Evolutionary conservation across 1,284 basidiomycete genomes (phyloP).

Genomic region (Mycena sp.): DNA sequence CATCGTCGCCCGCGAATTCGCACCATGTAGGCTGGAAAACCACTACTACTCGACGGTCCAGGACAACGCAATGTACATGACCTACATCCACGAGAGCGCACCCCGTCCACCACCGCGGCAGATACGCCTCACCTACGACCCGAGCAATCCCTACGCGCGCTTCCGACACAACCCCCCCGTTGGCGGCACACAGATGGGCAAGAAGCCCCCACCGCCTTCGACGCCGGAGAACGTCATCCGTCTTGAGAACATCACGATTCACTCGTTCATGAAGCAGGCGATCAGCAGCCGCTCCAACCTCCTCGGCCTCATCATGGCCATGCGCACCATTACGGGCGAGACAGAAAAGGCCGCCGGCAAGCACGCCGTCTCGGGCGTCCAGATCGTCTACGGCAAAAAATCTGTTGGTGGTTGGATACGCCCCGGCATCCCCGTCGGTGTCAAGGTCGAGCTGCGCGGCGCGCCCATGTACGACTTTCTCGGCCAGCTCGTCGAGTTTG

Average conservation of each 20-base stretch:
- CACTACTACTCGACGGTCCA: constrained; percentile 89
- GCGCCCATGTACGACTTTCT: constrained; percentile 96
- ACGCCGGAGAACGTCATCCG: constrained; percentile 74
- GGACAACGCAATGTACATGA: constrained; percentile 95
- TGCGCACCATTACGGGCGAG: constrained; percentile 91
- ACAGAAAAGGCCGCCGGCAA: constrained; percentile 75
- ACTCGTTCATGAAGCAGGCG: constrained; percentile 86
- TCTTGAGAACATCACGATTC: constrained; percentile 87
- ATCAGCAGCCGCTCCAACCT: constrained; percentile 80
- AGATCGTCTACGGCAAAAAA: constrained; percentile 83
- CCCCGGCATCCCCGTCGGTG: constrained; percentile 85
- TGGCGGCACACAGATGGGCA: constrained; percentile 75
- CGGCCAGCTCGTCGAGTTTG: constrained; percentile 90
- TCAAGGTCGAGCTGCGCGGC: constrained; percentile 90
- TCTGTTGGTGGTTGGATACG: constrained; percentile 90
- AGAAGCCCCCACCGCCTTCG: constrained; percentile 70
- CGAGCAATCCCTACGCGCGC: constrained; percentile 81
- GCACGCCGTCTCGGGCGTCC: constrained; percentile 77
- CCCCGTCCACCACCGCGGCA: constrained; percentile 62
- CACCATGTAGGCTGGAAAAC: constrained; percentile 80
- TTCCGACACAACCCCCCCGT: constrained; percentile 78
- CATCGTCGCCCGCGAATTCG: constrained; percentile 70
- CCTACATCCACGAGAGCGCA: constrained; percentile 80
- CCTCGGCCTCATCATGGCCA: constrained; percentile 87
- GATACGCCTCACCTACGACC: constrained; percentile 79